phyloP scores from a whole-genome alignment of 768 basidiomycete genomes.

The Naganishia vaughanmartiniae region DNA sequence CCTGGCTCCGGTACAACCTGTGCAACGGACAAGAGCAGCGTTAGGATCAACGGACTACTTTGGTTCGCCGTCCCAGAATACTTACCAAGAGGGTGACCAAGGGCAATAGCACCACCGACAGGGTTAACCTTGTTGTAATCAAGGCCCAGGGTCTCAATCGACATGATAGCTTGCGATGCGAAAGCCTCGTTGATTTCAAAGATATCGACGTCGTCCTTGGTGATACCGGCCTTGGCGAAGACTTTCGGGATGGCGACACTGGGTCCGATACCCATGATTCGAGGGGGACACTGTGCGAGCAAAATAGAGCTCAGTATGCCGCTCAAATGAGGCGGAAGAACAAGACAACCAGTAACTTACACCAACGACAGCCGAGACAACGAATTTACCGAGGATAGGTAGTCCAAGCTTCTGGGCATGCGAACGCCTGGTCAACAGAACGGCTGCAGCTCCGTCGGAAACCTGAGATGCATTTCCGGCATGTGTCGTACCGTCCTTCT shows the following conservation, averaged over 20 bases:
- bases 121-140: constrained; percentile 66
- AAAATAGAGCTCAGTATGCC: not conserved
- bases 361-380: constrained; percentile 75
- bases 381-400: constrained; percentile 78
- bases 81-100: constrained; percentile 59
- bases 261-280: constrained; percentile 62
- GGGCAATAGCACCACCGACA: constrained; percentile 57
- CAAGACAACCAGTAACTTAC: constrained; percentile 43
- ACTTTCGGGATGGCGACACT: constrained; percentile 76
- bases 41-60: constrained; percentile 11
- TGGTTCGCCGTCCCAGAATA: not conserved
- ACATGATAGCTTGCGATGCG: constrained; percentile 83
- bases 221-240: constrained; percentile 66
- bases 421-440: constrained; percentile 74
- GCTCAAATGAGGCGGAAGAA: constrained; percentile 22
- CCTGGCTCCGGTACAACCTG: constrained; percentile 68
- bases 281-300: constrained; percentile 10
- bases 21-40: constrained; percentile 42
- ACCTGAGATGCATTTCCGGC: constrained; percentile 59
- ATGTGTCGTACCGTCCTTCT: constrained; percentile 55
- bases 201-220: constrained; percentile 54
- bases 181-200: constrained; percentile 63
- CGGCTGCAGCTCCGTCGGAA: constrained; percentile 87
- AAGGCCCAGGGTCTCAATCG: constrained; percentile 73
- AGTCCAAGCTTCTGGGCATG: constrained; percentile 73